A percentile compares a stretch with the other conserved stretches of the same genome.
Conservation (phyloP, 2,329 filamentous ascomycete species). For the Colletotrichum karsti region DNA sequence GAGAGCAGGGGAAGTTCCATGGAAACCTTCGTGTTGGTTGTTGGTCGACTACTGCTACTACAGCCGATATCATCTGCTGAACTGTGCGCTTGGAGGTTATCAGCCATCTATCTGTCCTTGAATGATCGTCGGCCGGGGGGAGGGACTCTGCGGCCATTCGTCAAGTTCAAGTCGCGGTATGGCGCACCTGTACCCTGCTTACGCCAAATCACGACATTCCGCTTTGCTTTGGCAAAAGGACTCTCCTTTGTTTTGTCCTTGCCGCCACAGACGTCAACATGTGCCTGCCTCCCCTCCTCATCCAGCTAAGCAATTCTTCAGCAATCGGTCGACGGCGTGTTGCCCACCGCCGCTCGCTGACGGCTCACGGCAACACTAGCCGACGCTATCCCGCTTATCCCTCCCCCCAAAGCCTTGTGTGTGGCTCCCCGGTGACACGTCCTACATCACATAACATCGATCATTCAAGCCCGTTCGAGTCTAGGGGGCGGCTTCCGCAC, state of each 20-base stretch:
- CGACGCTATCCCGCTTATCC: slow-evolving; percentile 2
- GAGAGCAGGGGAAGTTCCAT: not conserved
- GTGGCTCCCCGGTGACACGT: not conserved
- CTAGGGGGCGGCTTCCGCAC: too few species aligned
- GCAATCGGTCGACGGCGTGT: not conserved
- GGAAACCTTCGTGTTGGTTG: not conserved
- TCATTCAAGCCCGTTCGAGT: too few species aligned
- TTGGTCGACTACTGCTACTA: not conserved
- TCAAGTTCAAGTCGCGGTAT: not conserved
- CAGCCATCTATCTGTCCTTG: not conserved
- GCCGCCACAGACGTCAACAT: slow-evolving; percentile 8
- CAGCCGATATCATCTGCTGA: not conserved
- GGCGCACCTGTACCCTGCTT: not conserved
- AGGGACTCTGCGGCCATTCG: not conserved
- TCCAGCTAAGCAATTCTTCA: slow-evolving; percentile 21
- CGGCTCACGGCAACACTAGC: not conserved
- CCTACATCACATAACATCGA: not conserved
- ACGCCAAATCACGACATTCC: not conserved
- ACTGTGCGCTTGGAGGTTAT: not conserved
- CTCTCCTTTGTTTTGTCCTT: not conserved
- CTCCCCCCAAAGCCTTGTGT: too few species aligned
- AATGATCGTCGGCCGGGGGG: too few species aligned
- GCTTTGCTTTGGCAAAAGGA: not conserved
- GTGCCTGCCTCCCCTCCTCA: too few species aligned
- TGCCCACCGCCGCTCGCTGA: not conserved